A percentile compares a stretch with the other conserved stretches of the same genome.
phyloP scores from a whole-genome alignment of 306 rosid genomes.

The Vicia sativa region DNA sequence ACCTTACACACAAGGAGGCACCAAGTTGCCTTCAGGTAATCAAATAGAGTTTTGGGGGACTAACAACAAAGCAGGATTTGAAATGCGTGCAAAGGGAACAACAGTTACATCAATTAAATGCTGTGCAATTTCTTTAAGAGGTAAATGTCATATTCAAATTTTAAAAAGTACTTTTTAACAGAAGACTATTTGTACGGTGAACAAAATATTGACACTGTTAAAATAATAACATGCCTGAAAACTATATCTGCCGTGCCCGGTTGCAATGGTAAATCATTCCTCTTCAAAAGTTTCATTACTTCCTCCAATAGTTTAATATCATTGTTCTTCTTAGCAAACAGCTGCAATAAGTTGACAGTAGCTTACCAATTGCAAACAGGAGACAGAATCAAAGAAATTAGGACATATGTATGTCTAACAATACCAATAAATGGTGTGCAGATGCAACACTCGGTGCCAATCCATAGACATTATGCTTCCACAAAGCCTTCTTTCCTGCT shows the following conservation, averaged over 20 bases:
- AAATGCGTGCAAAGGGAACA: slow-evolving; percentile 19
- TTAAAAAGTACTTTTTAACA: background rate
- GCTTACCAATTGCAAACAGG: slow-evolving; percentile 32
- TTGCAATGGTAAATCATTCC: slow-evolving; percentile 79
- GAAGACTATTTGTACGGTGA: slow-evolving; percentile 15
- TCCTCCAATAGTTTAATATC: slow-evolving; percentile 73
- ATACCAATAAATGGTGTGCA: slow-evolving; percentile 85
- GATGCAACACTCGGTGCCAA: slow-evolving; percentile 73
- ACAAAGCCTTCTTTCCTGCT: slow-evolving; percentile 83
- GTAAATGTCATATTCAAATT: slow-evolving; percentile 21
- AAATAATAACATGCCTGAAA: slow-evolving; percentile 62
- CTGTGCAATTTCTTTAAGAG: background rate
- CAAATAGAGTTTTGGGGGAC: slow-evolving; percentile 15
- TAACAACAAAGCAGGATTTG: slow-evolving; percentile 20
- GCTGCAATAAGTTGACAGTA: slow-evolving; percentile 49
- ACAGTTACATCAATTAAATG: slow-evolving; percentile 18
- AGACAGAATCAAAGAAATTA: slow-evolving; percentile 26
- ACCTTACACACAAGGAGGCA: slow-evolving; percentile 7
- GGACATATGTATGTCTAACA: slow-evolving; percentile 30
- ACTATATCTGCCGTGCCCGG: slow-evolving; percentile 96
- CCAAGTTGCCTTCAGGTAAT: slow-evolving; percentile 17
- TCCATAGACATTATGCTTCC: slow-evolving; percentile 88
- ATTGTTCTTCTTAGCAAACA: slow-evolving; percentile 65
- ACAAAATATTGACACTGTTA: slow-evolving; percentile 8
- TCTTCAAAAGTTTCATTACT: slow-evolving; percentile 71